These are phyloP conservation scores for Chytriomyces confervae DNA, from an alignment of 192 early-diverging fungal genomes.

Conservation along the genomic window DNA sequence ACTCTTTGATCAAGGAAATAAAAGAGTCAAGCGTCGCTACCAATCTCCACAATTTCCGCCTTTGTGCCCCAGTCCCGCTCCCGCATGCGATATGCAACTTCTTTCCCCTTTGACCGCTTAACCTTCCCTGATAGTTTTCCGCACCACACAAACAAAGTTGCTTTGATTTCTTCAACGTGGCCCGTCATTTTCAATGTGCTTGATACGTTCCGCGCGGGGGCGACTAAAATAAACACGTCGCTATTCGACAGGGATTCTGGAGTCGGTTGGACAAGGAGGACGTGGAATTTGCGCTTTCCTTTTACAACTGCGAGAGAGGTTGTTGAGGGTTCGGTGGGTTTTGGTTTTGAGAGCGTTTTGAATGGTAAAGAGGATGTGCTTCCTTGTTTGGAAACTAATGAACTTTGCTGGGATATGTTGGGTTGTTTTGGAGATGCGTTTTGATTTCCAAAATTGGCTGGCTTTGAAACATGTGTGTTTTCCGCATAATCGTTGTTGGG, in stretches of 20 bases:
- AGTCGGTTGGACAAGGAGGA: constrained; percentile 13
- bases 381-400: not conserved
- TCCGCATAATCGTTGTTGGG: not conserved
- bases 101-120: constrained; percentile 41
- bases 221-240: constrained; percentile 42
- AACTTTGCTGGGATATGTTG: not conserved
- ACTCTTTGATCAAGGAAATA: not conserved
- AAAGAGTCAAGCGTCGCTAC: constrained; percentile 3
- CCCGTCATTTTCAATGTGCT: not conserved
- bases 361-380: not conserved
- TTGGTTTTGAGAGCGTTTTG: constrained; percentile 5
- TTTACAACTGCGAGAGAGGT: constrained; percentile 34
- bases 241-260: constrained; percentile 12
- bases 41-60: constrained; percentile 37
- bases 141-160: constrained; percentile 37
- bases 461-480: too few species aligned
- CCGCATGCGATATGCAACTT: constrained; percentile 34
- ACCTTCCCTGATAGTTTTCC: constrained; percentile 31
- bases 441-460: not conserved
- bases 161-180: constrained; percentile 9
- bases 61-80: constrained; percentile 46
- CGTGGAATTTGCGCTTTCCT: constrained; percentile 41
- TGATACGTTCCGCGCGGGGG: not conserved
- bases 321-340: not conserved
- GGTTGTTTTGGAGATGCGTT: not conserved